phyloP scores from a whole-genome alignment of 108 stramenopile genomes.

The Pseudonitzschia pungens region DNA sequence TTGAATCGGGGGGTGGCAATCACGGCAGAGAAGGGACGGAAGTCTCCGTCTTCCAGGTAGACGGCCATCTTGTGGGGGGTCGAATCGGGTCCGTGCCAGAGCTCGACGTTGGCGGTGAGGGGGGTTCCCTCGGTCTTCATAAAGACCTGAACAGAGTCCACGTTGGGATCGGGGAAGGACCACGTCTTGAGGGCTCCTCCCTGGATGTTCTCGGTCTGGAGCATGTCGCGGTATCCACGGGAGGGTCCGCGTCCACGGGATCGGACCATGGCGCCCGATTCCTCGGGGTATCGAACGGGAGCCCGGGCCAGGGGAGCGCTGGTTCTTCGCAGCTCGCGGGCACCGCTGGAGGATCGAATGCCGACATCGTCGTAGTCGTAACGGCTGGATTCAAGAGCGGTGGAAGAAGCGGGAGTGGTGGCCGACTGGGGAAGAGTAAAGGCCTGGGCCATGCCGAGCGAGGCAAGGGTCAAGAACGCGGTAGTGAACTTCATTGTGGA shows the following conservation, averaged over 20 bases:
- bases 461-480: neutral
- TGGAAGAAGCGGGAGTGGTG: neutral
- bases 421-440: neutral
- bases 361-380: constrained; percentile 16
- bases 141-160: constrained; percentile 66
- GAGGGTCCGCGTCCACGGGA: neutral
- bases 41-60: constrained; percentile 75
- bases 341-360: constrained; percentile 10
- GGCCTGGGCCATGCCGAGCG: neutral
- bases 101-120: constrained; percentile 71
- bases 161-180: constrained; percentile 56
- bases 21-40: constrained; percentile 72
- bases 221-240: constrained; percentile 21
- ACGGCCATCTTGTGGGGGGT: constrained; percentile 79
- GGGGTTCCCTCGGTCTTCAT: constrained; percentile 84
- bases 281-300: constrained; percentile 10
- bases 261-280: constrained; percentile 7
- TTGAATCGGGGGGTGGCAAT: constrained; percentile 69
- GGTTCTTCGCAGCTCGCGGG: constrained; percentile 9
- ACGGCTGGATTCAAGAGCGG: neutral
- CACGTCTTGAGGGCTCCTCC: constrained; percentile 80
- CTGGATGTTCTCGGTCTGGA: constrained; percentile 43
- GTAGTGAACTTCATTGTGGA: neutral
- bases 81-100: constrained; percentile 83
- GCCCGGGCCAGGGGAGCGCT: constrained; percentile 9